These are phyloP conservation scores for Vitis hybrid DNA, from an alignment of 177 flowering plant species.

Conservation along the genomic window DNA sequence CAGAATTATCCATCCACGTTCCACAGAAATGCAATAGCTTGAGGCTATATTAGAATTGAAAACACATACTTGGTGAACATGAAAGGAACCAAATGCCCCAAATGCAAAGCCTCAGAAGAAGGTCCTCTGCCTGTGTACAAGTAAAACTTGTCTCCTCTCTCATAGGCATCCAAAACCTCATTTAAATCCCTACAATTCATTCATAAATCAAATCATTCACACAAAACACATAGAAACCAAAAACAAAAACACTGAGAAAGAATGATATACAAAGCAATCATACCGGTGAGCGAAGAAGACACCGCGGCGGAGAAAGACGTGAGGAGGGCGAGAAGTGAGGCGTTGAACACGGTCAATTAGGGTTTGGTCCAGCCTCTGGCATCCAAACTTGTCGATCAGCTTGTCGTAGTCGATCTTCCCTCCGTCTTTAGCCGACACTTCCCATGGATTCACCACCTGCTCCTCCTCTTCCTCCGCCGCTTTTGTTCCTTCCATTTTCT, in stretches of 20 bases:
- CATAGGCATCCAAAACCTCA: conserved; percentile 74
- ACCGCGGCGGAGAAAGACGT: conserved; percentile 93
- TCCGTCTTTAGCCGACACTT: conserved; percentile 69
- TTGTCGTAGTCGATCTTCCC: conserved; percentile 95
- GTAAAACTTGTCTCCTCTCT: conserved; percentile 84
- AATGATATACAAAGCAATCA: background rate
- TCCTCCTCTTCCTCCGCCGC: conserved; percentile 35
- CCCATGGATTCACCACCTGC: conserved; percentile 88
- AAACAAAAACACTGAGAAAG: background rate
- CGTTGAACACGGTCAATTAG: conserved; percentile 66
- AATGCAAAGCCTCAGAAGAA: conserved; percentile 89
- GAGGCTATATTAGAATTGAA: background rate
- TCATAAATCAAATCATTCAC: background rate
- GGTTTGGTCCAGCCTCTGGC: conserved; percentile 68
- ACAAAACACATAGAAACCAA: background rate
- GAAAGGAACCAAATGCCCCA: conserved; percentile 90
- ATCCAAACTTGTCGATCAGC: conserved; percentile 86
- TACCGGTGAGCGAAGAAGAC: conserved; percentile 95
- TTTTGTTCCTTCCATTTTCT: too few relatives aligned
- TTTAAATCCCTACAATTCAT: conserved; percentile 56
- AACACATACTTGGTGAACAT: conserved; percentile 83
- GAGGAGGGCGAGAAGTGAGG: conserved; percentile 76
- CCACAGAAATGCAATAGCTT: background rate
- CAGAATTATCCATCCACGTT: background rate
- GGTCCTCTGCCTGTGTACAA: conserved; percentile 92